Conservation (phyloP, 768 basidiomycete species). For the Trametes cubensis region DNA sequence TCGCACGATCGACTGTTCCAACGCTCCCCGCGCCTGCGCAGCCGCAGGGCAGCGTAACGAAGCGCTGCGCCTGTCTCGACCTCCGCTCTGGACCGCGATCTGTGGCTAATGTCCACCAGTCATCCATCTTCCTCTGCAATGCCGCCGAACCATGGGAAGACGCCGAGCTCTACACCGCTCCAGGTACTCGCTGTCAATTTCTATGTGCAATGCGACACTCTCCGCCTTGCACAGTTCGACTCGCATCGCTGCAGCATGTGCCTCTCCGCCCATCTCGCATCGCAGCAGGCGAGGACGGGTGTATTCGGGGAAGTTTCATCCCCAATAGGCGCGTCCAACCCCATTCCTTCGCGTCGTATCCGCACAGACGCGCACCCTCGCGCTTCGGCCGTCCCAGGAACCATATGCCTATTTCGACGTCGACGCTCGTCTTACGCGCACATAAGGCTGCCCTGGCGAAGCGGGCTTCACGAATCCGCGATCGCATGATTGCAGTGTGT, state of each 20-base stretch:
- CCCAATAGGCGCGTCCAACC: slow-evolving; percentile 7
- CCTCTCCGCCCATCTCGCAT: slow-evolving; percentile 3
- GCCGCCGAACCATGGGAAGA: no score
- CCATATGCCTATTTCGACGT: slow-evolving; percentile 5
- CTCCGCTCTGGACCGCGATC: slow-evolving; percentile 1
- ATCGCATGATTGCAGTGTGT: slow-evolving; percentile 16
- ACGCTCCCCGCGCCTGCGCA: slow-evolving; percentile 1
- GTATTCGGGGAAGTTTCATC: neutral
- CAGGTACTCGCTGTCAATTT: no score
- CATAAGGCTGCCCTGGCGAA: neutral
- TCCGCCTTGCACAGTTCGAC: neutral
- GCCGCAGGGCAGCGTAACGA: slow-evolving; percentile 4
- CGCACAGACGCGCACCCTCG: neutral
- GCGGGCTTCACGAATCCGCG: neutral
- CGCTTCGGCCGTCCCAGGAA: slow-evolving; percentile 8
- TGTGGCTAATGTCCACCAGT: slow-evolving; percentile 4
- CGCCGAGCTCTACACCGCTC: no score
- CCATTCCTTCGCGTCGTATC: slow-evolving; percentile 1
- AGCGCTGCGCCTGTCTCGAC: slow-evolving; percentile 11
- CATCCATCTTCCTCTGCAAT: no score
- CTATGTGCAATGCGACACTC: neutral
- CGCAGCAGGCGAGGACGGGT: slow-evolving; percentile 8
- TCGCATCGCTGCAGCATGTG: neutral
- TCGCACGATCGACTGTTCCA: slow-evolving; percentile 10
- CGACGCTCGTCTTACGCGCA: neutral